A percentile compares a stretch with the other conserved stretches of the same genome.
Evolutionary conservation across 805 yeast genomes (phyloP).

Genomic region (Candida ficus): DNA sequence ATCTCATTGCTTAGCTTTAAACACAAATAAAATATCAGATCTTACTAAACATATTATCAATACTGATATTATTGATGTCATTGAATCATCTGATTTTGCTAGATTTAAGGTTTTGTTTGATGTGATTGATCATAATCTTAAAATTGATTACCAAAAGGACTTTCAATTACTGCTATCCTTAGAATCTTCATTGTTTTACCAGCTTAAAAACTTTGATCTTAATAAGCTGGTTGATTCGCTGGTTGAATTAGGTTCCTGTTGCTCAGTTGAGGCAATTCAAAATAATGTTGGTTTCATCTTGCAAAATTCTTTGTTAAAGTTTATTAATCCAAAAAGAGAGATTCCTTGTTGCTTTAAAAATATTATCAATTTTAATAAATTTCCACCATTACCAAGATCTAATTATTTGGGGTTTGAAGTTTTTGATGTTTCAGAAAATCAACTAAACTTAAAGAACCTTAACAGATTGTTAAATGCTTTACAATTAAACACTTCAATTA

Average conservation of each 20-base stretch:
- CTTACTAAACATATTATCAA: conserved; percentile 6
- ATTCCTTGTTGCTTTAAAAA: conserved; percentile 9
- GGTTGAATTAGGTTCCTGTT: conserved; percentile 19
- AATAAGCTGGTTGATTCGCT: conserved; percentile 11
- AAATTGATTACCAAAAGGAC: conserved; percentile 16
- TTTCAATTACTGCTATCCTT: conserved; percentile 14
- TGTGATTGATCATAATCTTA: conserved; percentile 23
- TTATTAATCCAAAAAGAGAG: conserved; percentile 12
- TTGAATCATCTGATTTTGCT: conserved; percentile 15
- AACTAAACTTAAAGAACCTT: conserved; percentile 14
- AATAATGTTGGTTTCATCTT: conserved; percentile 15
- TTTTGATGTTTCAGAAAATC: conserved; percentile 5
- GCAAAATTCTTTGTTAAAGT: conserved; percentile 10
- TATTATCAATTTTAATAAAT: conserved; percentile 11
- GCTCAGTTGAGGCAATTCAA: conserved; percentile 17
- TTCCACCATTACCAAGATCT: conserved; percentile 25
- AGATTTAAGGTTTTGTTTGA: conserved; percentile 23
- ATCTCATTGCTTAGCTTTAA: neutral
- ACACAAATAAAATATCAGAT: neutral
- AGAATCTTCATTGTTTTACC: conserved; percentile 8
- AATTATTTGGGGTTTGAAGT: conserved; percentile 16
- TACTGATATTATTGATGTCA: conserved; percentile 13
- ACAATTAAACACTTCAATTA: conserved; percentile 9
- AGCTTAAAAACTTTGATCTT: conserved; percentile 11
- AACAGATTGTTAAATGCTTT: conserved; percentile 12